Conservation (phyloP, 352 stramenopile species). For the Pythium dissimile region DNA sequence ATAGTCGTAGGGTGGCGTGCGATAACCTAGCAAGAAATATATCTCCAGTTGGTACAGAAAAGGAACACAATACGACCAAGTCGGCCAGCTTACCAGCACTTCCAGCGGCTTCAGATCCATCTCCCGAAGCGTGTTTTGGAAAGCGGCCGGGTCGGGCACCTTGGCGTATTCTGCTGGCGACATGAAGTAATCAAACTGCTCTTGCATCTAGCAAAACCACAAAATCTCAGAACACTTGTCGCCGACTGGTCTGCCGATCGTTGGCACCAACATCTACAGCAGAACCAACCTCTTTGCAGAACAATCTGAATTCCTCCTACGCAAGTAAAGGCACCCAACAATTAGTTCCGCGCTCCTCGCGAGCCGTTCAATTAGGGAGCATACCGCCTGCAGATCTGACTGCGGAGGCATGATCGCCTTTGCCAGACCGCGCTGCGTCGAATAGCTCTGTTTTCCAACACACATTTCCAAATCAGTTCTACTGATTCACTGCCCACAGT, state of each 20-base stretch:
- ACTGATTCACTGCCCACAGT: neutral
- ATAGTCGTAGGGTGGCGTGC: slow-evolving; percentile 51
- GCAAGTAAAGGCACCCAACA: neutral
- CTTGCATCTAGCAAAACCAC: slow-evolving; percentile 45
- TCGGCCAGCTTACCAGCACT: slow-evolving; percentile 39
- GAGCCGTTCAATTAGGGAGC: neutral
- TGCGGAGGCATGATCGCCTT: slow-evolving; percentile 55
- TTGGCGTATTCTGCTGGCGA: slow-evolving; percentile 35
- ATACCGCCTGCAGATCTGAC: slow-evolving; percentile 50
- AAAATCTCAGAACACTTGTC: neutral
- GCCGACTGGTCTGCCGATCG: too few species aligned
- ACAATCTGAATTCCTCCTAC: slow-evolving; percentile 62
- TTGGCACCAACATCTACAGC: too few species aligned
- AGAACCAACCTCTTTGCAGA: slow-evolving; percentile 54
- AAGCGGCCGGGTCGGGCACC: slow-evolving; percentile 45
- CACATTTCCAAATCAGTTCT: neutral
- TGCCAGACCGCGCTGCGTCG: slow-evolving; percentile 50
- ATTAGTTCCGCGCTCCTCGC: neutral
- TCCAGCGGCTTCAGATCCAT: slow-evolving; percentile 50
- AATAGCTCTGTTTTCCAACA: slow-evolving; percentile 50
- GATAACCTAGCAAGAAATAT: slow-evolving; percentile 28
- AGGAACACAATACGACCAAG: too few species aligned
- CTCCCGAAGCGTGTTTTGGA: slow-evolving; percentile 44
- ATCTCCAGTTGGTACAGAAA: too few species aligned
- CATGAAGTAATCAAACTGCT: slow-evolving; percentile 63